A percentile compares a stretch with the other conserved stretches of the same genome.
Conservation (phyloP, 1,139 yeast species). For the Zygoascus hellenicus region DNA sequence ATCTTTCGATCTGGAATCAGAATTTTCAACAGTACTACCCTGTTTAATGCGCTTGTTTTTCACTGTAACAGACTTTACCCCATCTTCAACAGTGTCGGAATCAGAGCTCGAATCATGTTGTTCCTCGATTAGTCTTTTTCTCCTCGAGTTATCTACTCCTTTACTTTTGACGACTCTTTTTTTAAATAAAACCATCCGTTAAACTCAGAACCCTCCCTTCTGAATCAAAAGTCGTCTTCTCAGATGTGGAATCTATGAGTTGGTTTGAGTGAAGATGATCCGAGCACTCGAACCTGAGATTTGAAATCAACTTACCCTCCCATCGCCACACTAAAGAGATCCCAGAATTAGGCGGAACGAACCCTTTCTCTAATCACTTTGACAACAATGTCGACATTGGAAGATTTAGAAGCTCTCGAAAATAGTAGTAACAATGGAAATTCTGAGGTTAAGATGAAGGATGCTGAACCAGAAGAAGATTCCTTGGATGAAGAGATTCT, state of each 20-base stretch:
- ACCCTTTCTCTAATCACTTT: conserved; percentile 3
- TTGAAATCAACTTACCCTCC: conserved; percentile 4
- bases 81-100: conserved; percentile 5
- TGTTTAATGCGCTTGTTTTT: neutral
- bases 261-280: too few relatives aligned
- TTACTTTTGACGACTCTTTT: neutral
- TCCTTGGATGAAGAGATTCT: conserved; percentile 78
- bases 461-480: conserved; percentile 40
- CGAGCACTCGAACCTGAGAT: too few relatives aligned
- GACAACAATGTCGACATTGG: conserved; percentile 32
- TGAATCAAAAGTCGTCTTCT: too few relatives aligned
- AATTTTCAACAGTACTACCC: neutral
- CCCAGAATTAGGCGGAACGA: conserved; percentile 28
- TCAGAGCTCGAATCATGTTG: conserved; percentile 10
- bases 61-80: neutral
- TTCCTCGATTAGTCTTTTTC: neutral
- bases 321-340: conserved; percentile 24
- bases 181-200: conserved; percentile 1
- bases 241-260: too few relatives aligned
- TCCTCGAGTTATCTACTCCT: too few relatives aligned
- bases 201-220: too few relatives aligned
- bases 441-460: conserved; percentile 23
- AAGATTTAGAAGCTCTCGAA: conserved; percentile 34
- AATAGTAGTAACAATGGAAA: conserved; percentile 14
- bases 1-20: conserved; percentile 10